Evolutionary conservation across 1,284 basidiomycete species (phyloP).

Genomic region (Microbotryum intermedium): DNA sequence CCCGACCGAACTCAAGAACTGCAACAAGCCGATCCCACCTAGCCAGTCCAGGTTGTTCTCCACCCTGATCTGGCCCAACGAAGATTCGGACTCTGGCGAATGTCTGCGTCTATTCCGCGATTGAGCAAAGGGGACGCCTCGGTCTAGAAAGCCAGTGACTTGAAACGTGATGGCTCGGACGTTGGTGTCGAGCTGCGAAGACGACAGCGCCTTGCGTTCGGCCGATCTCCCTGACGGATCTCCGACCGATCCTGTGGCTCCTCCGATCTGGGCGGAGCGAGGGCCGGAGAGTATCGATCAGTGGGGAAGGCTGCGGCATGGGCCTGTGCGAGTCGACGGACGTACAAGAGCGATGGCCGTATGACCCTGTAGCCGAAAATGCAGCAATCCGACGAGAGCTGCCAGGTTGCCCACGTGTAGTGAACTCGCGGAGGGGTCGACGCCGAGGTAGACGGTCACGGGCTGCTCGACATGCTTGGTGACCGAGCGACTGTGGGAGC

Average conservation of each 20-base stretch:
- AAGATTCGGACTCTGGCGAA: conserved; percentile 30
- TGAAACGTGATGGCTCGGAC: conserved; percentile 57
- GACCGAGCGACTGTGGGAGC: conserved; percentile 8
- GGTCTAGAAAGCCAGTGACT: conserved; percentile 61
- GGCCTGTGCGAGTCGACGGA: conserved; percentile 18
- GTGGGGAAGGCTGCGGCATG: not conserved
- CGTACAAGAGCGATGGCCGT: conserved; percentile 65
- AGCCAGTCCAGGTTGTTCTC: conserved; percentile 85
- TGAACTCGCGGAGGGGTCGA: conserved; percentile 83
- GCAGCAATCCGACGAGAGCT: conserved; percentile 74
- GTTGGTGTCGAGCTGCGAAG: conserved; percentile 57
- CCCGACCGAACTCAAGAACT: conserved; percentile 77
- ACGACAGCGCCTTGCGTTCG: conserved; percentile 65
- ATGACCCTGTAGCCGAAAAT: conserved; percentile 79
- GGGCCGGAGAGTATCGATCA: not conserved
- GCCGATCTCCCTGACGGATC: conserved; percentile 85
- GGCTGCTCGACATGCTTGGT: conserved; percentile 30
- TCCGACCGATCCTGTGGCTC: conserved; percentile 91
- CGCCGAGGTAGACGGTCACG: conserved; percentile 68
- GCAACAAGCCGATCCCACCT: conserved; percentile 59
- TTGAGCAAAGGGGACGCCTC: conserved; percentile 55
- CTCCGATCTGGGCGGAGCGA: conserved; percentile 65
- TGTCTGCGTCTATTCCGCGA: conserved; percentile 35
- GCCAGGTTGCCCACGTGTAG: conserved; percentile 91
- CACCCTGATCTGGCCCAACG: conserved; percentile 43